phyloP scores from a whole-genome alignment of 441 rosid genomes.

The Erodium moschatum region DNA sequence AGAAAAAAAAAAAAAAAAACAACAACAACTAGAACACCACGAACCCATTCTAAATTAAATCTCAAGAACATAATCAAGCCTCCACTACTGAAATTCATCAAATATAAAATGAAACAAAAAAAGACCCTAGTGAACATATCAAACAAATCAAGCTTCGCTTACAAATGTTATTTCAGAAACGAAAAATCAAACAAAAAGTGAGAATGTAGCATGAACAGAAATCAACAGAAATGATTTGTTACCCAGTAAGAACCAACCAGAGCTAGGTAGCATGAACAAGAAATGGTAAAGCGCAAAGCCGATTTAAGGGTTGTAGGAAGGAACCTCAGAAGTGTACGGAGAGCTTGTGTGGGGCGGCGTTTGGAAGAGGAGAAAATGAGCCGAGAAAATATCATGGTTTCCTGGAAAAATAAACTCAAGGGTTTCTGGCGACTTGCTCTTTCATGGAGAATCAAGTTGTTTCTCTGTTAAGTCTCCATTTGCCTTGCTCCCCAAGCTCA shows the following conservation, averaged over 20 bases:
- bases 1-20: no score
- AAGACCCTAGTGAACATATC: neutral
- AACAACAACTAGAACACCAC: neutral
- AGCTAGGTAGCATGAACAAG: neutral
- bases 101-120: neutral
- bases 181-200: neutral
- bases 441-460: neutral
- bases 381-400: constrained; percentile 37
- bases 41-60: neutral
- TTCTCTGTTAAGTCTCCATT: neutral
- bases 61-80: neutral
- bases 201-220: neutral
- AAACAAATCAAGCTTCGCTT: neutral
- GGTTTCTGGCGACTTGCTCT: neutral
- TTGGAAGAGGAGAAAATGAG: constrained; percentile 40
- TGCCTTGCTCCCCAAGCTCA: neutral
- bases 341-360: constrained; percentile 26
- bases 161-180: neutral
- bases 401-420: neutral
- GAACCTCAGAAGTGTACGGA: constrained; percentile 39
- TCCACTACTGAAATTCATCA: neutral
- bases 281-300: neutral
- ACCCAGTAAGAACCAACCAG: neutral
- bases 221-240: neutral
- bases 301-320: constrained; percentile 18